Evolutionary conservation across 306 rosid genomes (phyloP), one percentile per base, ranked within the genome.

Genomic region (Hippophae rhamnoides): DNA sequence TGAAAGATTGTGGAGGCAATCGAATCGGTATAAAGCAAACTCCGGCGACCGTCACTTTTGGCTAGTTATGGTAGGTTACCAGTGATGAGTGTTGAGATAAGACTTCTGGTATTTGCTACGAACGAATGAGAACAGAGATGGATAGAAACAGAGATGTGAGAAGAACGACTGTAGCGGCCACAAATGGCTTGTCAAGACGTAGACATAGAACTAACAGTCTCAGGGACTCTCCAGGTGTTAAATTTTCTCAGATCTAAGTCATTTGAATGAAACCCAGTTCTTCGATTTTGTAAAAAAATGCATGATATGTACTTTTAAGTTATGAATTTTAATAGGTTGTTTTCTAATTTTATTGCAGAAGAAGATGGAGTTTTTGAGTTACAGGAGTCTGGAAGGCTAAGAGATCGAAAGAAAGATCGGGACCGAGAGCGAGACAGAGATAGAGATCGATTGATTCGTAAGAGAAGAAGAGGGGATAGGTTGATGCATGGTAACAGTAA

Each of bases 141-240:
- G 99, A 93, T 61, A 87, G 95, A 54, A 93, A 73, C 57, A 79
- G 97, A 68, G 99, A 92, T 51, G 85, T 73, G 2, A 82, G 99
- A 25, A 83, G 95, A 66, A 56, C 61, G 6, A 72, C 81, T 60
- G 78, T 84, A 88, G 84, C 84, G 14, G 84, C 86, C 25, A 13
- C 75, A 13, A 89, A 89, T 74, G 86, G 90, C 26, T 58, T 89
- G 65, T 53, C 89, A 0, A 76, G 94, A 71, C 81, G 99, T 18
- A 76, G 99, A 68, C 86, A 73, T 56, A 82, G 94, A 38, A 82
- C 68, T 77, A 74, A 73, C 71, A 78, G 84, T 69, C 92, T 84
- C 65, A 82, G 97, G 72, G 94, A 88, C 70, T 93, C 99, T 5
- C 99, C 99, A 70, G 99, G 97, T 93, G 60, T 54, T 9, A 42